phyloP scores from a whole-genome alignment of 2,329 filamentous ascomycete genomes.

The Pezicula rhizophila region DNA sequence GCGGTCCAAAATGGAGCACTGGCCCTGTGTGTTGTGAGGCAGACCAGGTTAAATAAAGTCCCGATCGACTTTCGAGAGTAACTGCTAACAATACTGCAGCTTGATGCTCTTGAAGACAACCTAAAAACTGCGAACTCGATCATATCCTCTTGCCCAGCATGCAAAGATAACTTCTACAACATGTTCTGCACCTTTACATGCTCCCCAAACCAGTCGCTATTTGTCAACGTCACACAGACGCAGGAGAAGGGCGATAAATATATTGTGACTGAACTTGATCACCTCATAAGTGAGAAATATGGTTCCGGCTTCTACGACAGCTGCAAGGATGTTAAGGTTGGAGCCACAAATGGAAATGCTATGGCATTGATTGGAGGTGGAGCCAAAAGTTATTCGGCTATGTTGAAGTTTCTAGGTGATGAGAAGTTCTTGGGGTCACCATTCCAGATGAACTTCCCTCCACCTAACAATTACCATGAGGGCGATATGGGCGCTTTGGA shows the following conservation, averaged over 20 bases:
- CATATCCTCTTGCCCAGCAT: conserved; percentile 90
- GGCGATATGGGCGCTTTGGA: conserved; percentile 66
- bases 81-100: conserved; percentile 37
- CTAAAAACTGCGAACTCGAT: conserved; percentile 82
- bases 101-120: conserved; percentile 75
- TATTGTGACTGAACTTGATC: conserved; percentile 84
- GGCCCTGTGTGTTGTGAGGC: conserved; percentile 79
- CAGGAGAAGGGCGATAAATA: conserved; percentile 47
- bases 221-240: conserved; percentile 83
- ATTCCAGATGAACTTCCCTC: conserved; percentile 94
- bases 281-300: conserved; percentile 78
- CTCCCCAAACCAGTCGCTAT: conserved; percentile 91
- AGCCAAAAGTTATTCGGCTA: conserved; percentile 79
- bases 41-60: conserved; percentile 58
- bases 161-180: conserved; percentile 98
- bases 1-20: conserved; percentile 79
- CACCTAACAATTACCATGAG: conserved; percentile 49
- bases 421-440: conserved; percentile 87
- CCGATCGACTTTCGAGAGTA: neutral
- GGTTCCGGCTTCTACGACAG: conserved; percentile 88
- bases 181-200: conserved; percentile 97
- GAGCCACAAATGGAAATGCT: conserved; percentile 83
- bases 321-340: conserved; percentile 98
- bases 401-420: conserved; percentile 88
- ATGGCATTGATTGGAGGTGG: conserved; percentile 96